These are phyloP conservation scores for Nemophila menziesii DNA, from an alignment of 257 asterid genomes.

Conservation along the genomic window DNA sequence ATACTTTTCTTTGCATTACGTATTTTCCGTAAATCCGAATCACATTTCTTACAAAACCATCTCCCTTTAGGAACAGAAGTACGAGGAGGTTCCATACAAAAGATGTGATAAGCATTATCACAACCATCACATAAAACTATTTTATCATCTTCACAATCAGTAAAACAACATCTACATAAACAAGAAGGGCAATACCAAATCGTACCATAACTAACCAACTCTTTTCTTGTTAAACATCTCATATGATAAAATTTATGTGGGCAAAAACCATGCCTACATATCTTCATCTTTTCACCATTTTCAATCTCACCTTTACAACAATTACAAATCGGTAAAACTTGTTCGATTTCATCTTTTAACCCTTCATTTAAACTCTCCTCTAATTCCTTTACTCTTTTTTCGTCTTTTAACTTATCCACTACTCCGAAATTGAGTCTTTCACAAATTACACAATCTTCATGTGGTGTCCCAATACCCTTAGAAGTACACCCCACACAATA, in stretches of 20 bases:
- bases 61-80: constrained; percentile 45
- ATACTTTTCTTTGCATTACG: constrained; percentile 32
- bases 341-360: constrained; percentile 20
- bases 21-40: constrained; percentile 34
- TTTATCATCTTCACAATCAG: constrained; percentile 66
- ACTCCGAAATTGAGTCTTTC: constrained; percentile 41
- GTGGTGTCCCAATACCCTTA: constrained; percentile 54
- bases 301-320: constrained; percentile 40
- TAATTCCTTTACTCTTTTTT: constrained; percentile 26
- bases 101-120: constrained; percentile 76
- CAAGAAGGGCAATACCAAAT: constrained; percentile 95
- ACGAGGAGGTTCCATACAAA: constrained; percentile 69
- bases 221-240: constrained; percentile 54
- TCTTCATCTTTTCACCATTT: constrained; percentile 31
- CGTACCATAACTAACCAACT: constrained; percentile 42
- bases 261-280: constrained; percentile 67
- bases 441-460: constrained; percentile 67
- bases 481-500: constrained; percentile 59
- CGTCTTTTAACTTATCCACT: constrained; percentile 19
- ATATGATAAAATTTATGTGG: constrained; percentile 74
- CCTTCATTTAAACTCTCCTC: constrained; percentile 56
- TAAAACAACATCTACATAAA: constrained; percentile 62
- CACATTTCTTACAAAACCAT: constrained; percentile 72
- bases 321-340: constrained; percentile 33
- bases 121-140: constrained; percentile 85